These are phyloP conservation scores for Tritrichomonas foetus DNA, from an alignment of 208 protist genomes.

Conservation along the genomic window DNA sequence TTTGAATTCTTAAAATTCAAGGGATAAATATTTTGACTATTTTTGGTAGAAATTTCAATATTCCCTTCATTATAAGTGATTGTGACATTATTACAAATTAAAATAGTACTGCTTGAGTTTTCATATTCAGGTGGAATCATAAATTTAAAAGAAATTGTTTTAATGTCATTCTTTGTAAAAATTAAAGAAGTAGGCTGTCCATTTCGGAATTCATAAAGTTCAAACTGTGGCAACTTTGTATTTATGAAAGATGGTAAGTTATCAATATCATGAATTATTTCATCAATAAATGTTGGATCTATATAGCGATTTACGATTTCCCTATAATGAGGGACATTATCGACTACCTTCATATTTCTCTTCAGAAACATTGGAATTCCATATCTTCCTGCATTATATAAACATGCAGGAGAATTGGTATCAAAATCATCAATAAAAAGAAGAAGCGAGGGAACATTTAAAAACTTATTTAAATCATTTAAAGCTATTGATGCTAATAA, in stretches of 20 bases:
- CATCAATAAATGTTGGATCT: background rate
- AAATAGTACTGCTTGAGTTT: no score
- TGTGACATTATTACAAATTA: no score
- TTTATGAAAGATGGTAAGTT: background rate
- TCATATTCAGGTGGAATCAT: background rate
- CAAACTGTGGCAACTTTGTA: background rate
- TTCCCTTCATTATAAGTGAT: no score
- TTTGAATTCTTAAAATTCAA: no score
- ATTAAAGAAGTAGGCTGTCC: background rate
- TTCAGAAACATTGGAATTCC: background rate
- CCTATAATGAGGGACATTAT: background rate
- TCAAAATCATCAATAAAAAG: background rate
- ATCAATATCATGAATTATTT: background rate
- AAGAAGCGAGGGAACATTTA: background rate
- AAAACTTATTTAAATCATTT: background rate
- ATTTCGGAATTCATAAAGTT: background rate
- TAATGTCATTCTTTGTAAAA: background rate
- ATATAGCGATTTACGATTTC: background rate
- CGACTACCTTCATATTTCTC: background rate
- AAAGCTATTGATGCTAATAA: background rate
- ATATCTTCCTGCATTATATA: background rate
- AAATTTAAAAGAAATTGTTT: background rate
- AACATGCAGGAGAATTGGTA: background rate
- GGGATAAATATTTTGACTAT: no score
- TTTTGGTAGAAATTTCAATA: no score